A percentile compares a stretch with the other conserved stretches of the same genome.
These are phyloP conservation scores for Alternaria gansuensis DNA, from an alignment of 2,329 filamentous ascomycete genomes.

Conservation along the genomic window DNA sequence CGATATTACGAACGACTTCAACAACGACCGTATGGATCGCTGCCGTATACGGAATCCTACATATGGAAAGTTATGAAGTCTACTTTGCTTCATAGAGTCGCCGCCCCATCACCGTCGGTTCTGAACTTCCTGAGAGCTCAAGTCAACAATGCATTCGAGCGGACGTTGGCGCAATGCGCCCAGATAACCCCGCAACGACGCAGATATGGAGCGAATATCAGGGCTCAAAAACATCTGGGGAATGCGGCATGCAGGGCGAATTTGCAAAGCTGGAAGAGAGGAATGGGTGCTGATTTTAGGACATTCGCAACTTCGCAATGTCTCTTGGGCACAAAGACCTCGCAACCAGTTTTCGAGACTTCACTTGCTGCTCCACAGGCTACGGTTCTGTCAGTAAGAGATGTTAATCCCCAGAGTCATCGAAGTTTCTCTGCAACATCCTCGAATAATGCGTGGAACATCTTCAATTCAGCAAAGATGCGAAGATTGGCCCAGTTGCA, in stretches of 20 bases:
- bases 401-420: background rate
- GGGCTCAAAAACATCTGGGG: slow-evolving; percentile 5
- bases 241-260: slow-evolving; percentile 10
- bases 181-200: slow-evolving; percentile 31
- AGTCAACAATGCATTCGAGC: slow-evolving; percentile 43
- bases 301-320: slow-evolving; percentile 19
- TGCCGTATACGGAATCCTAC: slow-evolving; percentile 26
- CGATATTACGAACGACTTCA: slow-evolving; percentile 16
- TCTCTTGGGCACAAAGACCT: slow-evolving; percentile 6
- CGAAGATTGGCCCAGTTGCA: slow-evolving; percentile 60
- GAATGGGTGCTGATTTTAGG: slow-evolving; percentile 5
- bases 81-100: slow-evolving; percentile 42
- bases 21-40: slow-evolving; percentile 44
- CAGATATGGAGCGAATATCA: slow-evolving; percentile 23
- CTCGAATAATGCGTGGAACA: slow-evolving; percentile 33
- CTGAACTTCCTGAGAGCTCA: slow-evolving; percentile 52
- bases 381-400: background rate
- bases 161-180: slow-evolving; percentile 36
- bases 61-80: slow-evolving; percentile 51
- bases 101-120: slow-evolving; percentile 50
- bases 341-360: slow-evolving; percentile 9
- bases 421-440: slow-evolving; percentile 24
- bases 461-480: slow-evolving; percentile 43
- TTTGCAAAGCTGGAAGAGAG: background rate
- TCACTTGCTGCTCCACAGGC: background rate